phyloP scores from a whole-genome alignment of 2,329 filamentous ascomycete genomes.

The Cercospora zeae-maydis region DNA sequence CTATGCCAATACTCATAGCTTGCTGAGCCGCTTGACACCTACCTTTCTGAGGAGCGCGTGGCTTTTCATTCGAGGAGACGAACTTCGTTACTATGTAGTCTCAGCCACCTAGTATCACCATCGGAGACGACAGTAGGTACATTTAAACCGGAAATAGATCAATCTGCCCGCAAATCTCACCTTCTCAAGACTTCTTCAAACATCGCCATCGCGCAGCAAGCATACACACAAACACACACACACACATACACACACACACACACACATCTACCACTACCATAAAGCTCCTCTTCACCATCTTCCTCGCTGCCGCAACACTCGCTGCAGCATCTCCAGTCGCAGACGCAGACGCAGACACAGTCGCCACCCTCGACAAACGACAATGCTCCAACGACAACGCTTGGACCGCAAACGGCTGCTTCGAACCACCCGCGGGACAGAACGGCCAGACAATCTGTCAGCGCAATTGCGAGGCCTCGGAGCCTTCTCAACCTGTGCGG shows the following conservation, averaged over 20 bases:
- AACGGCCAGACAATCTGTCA: not conserved
- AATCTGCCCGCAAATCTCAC: no score
- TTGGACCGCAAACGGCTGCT: not conserved
- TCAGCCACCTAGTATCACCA: not conserved
- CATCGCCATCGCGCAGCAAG: not conserved
- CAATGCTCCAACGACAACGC: slow-evolving; percentile 1
- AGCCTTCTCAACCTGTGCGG: not conserved
- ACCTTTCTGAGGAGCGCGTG: not conserved
- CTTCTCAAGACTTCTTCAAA: no score
- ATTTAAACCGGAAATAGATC: not conserved
- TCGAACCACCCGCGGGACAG: not conserved
- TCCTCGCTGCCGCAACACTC: not conserved
- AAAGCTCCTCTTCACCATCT: not conserved
- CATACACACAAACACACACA: not conserved
- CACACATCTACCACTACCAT: not conserved
- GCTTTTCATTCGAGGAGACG: not conserved
- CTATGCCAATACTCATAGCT: not conserved
- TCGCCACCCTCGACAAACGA: not conserved
- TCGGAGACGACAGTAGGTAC: not conserved
- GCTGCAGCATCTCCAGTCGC: not conserved
- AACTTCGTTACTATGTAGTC: no score
- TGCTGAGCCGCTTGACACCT: not conserved
- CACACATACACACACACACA: no score
- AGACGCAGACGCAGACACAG: not conserved
- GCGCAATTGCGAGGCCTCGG: not conserved